Evolutionary conservation across 352 stramenopile species (phyloP).

Genomic region (Phytophthora vignae): DNA sequence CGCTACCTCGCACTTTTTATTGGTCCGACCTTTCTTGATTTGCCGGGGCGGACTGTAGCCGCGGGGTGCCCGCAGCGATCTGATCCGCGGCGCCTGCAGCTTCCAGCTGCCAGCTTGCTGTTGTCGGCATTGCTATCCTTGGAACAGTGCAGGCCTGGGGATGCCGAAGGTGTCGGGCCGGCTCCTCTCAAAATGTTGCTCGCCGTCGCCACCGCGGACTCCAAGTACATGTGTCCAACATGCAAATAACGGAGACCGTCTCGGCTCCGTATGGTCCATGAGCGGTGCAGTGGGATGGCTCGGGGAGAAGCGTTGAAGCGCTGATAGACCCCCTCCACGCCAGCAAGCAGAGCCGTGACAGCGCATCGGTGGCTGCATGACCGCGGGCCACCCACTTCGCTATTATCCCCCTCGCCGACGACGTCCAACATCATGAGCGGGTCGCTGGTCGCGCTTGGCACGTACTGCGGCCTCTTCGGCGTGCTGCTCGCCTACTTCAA

Average conservation of each 20-base stretch:
- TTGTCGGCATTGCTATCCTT: background rate
- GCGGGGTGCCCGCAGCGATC: background rate
- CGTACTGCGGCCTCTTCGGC: slow-evolving; percentile 24
- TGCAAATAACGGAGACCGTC: too few relatives aligned
- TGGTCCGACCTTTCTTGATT: too few relatives aligned
- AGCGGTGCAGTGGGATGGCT: slow-evolving; percentile 12
- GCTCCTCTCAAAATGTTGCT: too few relatives aligned
- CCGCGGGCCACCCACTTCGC: slow-evolving; percentile 13
- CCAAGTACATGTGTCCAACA: too few relatives aligned
- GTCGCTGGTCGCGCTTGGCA: slow-evolving; percentile 24
- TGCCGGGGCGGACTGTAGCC: too few relatives aligned
- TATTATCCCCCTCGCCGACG: slow-evolving; percentile 6
- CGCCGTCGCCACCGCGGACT: too few relatives aligned
- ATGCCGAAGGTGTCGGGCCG: too few relatives aligned
- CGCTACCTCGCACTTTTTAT: too few relatives aligned
- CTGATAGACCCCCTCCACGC: slow-evolving; percentile 20
- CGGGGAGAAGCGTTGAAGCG: slow-evolving; percentile 2
- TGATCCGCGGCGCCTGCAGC: background rate
- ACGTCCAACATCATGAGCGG: slow-evolving; percentile 18
- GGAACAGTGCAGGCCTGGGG: too few relatives aligned
- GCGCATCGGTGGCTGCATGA: background rate
- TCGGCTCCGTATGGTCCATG: slow-evolving; percentile 11
- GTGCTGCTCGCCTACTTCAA: slow-evolving; percentile 31
- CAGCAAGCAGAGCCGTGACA: slow-evolving; percentile 18
- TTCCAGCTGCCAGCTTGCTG: background rate